Percentiles rank a stretch among this genome's conserved stretches.
These are phyloP conservation scores for Perilla frutescens DNA, from an alignment of 257 asterid genomes.

Conservation along the genomic window DNA sequence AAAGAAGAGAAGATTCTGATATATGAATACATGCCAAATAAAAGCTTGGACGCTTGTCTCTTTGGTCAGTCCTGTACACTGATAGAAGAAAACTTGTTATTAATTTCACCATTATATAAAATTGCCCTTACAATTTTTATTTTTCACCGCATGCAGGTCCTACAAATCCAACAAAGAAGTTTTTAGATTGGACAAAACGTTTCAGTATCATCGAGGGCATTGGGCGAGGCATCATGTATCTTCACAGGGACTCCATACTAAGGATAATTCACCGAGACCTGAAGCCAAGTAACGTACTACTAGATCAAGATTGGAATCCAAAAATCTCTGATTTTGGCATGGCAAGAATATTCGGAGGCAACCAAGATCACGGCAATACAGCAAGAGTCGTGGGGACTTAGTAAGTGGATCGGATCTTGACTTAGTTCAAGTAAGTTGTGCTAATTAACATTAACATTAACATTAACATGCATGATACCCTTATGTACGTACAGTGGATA, in stretches of 20 bases:
- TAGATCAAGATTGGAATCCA: conserved; percentile 53
- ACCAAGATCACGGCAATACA: conserved; percentile 50
- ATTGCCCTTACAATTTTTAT: background rate
- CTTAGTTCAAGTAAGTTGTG: too few species aligned
- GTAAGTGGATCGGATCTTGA: conserved; percentile 37
- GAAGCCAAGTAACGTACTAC: conserved; percentile 56
- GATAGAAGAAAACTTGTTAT: too few species aligned
- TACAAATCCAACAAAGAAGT: conserved; percentile 27
- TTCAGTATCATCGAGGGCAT: conserved; percentile 51
- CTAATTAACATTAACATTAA: too few species aligned
- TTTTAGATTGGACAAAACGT: conserved; percentile 53
- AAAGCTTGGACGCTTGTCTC: conserved; percentile 46
- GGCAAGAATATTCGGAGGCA: conserved; percentile 57
- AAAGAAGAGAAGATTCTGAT: conserved; percentile 45
- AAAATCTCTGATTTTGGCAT: conserved; percentile 68
- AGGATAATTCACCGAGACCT: conserved; percentile 63
- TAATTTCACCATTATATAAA: too few species aligned
- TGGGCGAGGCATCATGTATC: conserved; percentile 62
- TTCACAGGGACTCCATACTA: conserved; percentile 62
- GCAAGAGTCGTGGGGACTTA: conserved; percentile 65
- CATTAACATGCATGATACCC: background rate
- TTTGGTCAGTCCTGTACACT: conserved; percentile 38
- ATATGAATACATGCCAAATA: conserved; percentile 48
- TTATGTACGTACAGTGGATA: conserved; percentile 49
- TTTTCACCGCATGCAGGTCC: background rate